Base-by-base conservation (phyloP, 805 yeast species). In the Candida schatavii region DNA sequence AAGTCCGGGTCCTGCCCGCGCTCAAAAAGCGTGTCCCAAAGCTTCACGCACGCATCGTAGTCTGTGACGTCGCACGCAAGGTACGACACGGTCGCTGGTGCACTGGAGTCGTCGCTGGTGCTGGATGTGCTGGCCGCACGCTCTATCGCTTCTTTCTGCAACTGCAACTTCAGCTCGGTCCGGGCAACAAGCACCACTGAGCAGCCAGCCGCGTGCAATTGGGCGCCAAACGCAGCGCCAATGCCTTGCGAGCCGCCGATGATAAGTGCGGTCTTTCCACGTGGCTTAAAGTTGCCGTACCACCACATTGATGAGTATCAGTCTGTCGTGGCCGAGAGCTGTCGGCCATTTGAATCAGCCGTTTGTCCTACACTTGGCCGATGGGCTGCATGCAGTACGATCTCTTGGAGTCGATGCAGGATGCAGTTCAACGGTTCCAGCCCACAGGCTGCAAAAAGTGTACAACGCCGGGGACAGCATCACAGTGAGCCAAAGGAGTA, bases 221-320 rank as follows among this genome's bases (percentile, higher is more conserved):
- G 70, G 32, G 68, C 66, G 0, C 95, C 96, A 43, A 91, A 61
- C 29, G 84, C 86, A 3, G 81, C 81, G 0, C 99, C 99, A 1
- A 91, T 68, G 0, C 99, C 99, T 56, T 91, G 99, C 0, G 97
- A 88, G 0, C 88, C 98, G 3, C 99, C 99, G 0, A 96, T 78
- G n/a, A 91, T 74, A 14, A 91, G 73, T 2, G 84, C 89, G 1
- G 77, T 57, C 55, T 75, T 77, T 21, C 75, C 75, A 39, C 72
- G 66, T 9, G 77, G 60, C 28, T 55, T 47, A 39, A 68, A 60
- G 26, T 62, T 28, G 3, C 35, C 35, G 5, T 20, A 31, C 35
- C 35, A 31, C 35, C 35, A 31, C 35, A 31, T 31, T 7, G 11
- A 23, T 7, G 27, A n/a, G n/a, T n/a, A n/a, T n/a, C n/a, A n/a